A percentile compares a stretch with the other conserved stretches of the same genome.
phyloP scores from a whole-genome alignment of 495 filamentous ascomycete species.

The Cercophora scortea region DNA sequence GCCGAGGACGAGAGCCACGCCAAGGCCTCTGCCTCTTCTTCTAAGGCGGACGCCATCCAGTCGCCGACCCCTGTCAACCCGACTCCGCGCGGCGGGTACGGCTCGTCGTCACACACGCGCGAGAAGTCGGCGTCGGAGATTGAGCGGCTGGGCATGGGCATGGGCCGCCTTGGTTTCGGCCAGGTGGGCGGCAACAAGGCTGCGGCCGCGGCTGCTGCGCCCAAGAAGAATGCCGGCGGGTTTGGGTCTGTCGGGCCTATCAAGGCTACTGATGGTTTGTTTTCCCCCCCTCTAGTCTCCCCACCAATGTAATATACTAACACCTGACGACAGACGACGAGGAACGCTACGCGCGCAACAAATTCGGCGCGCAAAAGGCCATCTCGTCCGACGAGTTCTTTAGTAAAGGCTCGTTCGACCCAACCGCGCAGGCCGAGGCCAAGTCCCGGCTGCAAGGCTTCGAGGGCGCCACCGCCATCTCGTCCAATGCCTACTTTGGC shows the following conservation, averaged over 20 bases:
- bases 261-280: constrained; percentile 64
- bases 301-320: neutral
- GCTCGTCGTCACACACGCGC: constrained; percentile 47
- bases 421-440: constrained; percentile 72
- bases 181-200: constrained; percentile 65
- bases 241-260: constrained; percentile 80
- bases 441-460: constrained; percentile 82
- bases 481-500: constrained; percentile 94
- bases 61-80: constrained; percentile 72
- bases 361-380: constrained; percentile 88
- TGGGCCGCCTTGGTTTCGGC: constrained; percentile 82
- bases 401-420: constrained; percentile 78
- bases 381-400: constrained; percentile 99
- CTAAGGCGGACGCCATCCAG: constrained; percentile 44
- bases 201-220: constrained; percentile 46
- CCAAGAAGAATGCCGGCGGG: constrained; percentile 66
- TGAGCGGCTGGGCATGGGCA: constrained; percentile 86
- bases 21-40: constrained; percentile 26
- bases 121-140: constrained; percentile 60
- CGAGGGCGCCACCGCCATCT: constrained; percentile 86
- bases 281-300: neutral
- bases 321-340: constrained; percentile 49
- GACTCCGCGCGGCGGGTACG: constrained; percentile 46
- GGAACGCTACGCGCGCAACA: constrained; percentile 61
- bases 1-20: constrained; percentile 65